Conservation (phyloP, 1,284 basidiomycete species). For the Austroboletus olivaceoglutinosus region DNA sequence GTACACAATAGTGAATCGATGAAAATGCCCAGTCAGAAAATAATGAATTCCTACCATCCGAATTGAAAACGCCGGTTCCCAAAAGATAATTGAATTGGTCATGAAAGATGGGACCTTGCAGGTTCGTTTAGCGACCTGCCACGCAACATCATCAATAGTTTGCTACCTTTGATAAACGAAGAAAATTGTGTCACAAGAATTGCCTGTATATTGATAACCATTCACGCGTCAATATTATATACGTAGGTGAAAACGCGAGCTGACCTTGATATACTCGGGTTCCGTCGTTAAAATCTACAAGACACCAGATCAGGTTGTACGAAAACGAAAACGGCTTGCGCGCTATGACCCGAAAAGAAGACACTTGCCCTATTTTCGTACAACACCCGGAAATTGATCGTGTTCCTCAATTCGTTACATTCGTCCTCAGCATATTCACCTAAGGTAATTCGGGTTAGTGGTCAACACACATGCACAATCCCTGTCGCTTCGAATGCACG, state of each 20-base stretch:
- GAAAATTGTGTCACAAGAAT: conserved; percentile 41
- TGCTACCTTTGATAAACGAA: conserved; percentile 43
- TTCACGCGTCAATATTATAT: no score
- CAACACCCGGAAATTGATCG: conserved; percentile 30
- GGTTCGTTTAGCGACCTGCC: conserved; percentile 1
- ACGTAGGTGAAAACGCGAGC: background rate
- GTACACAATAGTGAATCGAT: background rate
- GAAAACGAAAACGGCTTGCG: background rate
- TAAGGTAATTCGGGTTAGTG: conserved; percentile 4
- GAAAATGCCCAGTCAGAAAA: background rate
- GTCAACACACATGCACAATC: background rate
- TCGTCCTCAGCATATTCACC: conserved; percentile 25
- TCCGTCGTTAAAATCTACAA: conserved; percentile 37
- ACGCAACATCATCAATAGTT: background rate
- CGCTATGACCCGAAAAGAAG: background rate
- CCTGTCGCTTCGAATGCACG: no score
- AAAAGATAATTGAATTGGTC: conserved; percentile 40
- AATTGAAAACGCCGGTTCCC: conserved; percentile 60
- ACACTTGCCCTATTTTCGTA: conserved; percentile 35
- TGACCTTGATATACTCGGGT: conserved; percentile 43
- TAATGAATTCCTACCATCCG: conserved; percentile 43
- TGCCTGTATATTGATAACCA: conserved; percentile 19
- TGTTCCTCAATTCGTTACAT: conserved; percentile 29
- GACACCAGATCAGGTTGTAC: background rate
- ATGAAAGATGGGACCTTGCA: conserved; percentile 16